A percentile compares a stretch with the other conserved stretches of the same genome.
Evolutionary conservation across 371 early-diverging fungal genomes (phyloP).

Genomic region (Mortierella sp.): DNA sequence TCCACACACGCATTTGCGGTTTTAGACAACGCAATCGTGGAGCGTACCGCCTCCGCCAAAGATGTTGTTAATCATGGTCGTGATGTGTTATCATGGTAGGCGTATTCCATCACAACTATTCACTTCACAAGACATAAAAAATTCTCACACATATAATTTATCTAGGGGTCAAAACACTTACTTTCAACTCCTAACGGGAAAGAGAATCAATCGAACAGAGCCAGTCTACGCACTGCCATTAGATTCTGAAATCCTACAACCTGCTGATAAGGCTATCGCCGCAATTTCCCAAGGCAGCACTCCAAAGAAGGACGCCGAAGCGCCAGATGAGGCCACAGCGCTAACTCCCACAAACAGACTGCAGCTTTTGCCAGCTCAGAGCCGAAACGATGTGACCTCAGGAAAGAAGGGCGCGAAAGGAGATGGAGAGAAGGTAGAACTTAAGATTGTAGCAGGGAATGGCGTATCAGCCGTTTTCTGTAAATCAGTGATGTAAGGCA

Average conservation of each 20-base stretch:
- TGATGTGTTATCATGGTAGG: slow-evolving; percentile 53
- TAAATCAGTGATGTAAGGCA: neutral
- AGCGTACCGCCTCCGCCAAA: slow-evolving; percentile 5
- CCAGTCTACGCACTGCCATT: slow-evolving; percentile 52
- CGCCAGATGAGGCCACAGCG: neutral
- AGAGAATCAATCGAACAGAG: slow-evolving; percentile 49
- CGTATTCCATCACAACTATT: neutral
- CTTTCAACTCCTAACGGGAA: slow-evolving; percentile 55
- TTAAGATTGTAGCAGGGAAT: slow-evolving; percentile 53
- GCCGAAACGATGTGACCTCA: neutral
- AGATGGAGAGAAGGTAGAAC: slow-evolving; percentile 27
- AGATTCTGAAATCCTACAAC: slow-evolving; percentile 35
- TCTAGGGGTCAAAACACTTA: slow-evolving; percentile 57
- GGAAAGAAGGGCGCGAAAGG: neutral
- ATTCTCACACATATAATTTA: neutral
- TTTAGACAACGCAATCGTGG: slow-evolving; percentile 49
- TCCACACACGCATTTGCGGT: slow-evolving; percentile 57
- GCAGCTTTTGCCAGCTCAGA: slow-evolving; percentile 46
- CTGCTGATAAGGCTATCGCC: slow-evolving; percentile 41
- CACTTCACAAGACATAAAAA: neutral
- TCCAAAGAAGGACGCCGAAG: neutral
- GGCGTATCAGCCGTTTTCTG: slow-evolving; percentile 53
- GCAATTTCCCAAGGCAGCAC: slow-evolving; percentile 26
- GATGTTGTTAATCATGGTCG: slow-evolving; percentile 36
- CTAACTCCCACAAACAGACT: slow-evolving; percentile 44